These are phyloP conservation scores for Colletotrichum incanum DNA, from an alignment of 2,329 filamentous ascomycete genomes.

Conservation along the genomic window DNA sequence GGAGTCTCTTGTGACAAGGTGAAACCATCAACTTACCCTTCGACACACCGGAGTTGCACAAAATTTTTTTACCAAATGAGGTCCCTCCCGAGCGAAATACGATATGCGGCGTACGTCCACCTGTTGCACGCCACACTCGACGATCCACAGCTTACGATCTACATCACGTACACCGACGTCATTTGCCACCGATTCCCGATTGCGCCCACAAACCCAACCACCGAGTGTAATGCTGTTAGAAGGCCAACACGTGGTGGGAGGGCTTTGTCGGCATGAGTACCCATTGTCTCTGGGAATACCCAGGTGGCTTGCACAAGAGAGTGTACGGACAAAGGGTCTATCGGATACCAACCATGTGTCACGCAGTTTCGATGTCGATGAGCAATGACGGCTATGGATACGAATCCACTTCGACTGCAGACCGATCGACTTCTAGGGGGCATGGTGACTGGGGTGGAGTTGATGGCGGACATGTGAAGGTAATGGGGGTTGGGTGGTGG, in stretches of 20 bases:
- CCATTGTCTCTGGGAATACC: not conserved
- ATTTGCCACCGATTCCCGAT: constrained; percentile 34
- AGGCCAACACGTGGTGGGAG: too few species aligned
- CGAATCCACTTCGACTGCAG: not conserved
- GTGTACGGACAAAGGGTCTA: not conserved
- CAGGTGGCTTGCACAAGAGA: not conserved
- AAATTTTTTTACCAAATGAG: not conserved
- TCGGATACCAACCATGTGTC: not conserved
- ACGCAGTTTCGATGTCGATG: not conserved
- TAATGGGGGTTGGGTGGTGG: not conserved
- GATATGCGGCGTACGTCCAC: not conserved
- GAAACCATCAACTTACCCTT: not conserved
- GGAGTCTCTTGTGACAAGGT: not conserved
- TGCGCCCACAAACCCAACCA: not conserved
- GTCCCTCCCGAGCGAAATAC: not conserved
- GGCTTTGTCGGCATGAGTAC: not conserved
- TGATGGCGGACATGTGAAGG: not conserved
- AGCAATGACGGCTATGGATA: not conserved
- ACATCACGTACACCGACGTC: constrained; percentile 31
- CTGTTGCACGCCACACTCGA: constrained; percentile 19
- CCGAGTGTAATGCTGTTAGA: not conserved
- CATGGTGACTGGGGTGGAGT: not conserved
- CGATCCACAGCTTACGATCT: constrained; percentile 13
- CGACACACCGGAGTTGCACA: too few species aligned
- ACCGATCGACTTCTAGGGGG: not conserved